phyloP scores from a whole-genome alignment of 2,329 filamentous ascomycete species.

The Neofusicoccum umdonicola region DNA sequence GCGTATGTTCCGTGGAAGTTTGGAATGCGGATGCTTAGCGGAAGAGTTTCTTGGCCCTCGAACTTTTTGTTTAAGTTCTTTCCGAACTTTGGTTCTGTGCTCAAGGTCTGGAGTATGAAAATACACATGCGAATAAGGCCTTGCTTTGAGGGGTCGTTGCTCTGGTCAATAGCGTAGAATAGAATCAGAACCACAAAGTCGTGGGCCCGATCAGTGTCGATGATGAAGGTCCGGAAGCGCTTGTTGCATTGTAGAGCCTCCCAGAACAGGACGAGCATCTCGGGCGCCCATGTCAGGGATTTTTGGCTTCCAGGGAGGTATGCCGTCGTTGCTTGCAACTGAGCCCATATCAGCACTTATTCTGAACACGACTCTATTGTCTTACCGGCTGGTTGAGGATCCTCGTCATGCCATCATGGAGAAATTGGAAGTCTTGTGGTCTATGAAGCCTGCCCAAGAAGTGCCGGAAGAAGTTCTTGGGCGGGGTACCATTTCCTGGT shows the following conservation, averaged over 20 bases:
- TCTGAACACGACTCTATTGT: neutral
- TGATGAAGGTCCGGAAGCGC: constrained; percentile 91
- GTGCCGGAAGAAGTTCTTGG: constrained; percentile 91
- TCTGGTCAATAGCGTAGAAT: constrained; percentile 90
- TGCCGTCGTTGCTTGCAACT: constrained; percentile 80
- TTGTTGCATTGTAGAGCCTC: constrained; percentile 97
- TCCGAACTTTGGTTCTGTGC: constrained; percentile 87
- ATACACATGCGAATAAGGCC: constrained; percentile 94
- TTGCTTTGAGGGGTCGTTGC: constrained; percentile 80
- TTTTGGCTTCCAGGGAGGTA: constrained; percentile 85
- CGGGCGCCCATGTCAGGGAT: constrained; percentile 80
- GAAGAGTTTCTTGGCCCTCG: constrained; percentile 82
- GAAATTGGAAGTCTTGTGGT: constrained; percentile 95
- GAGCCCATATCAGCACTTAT: neutral
- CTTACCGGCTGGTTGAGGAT: constrained; percentile 80
- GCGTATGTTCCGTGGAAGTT: constrained; percentile 89
- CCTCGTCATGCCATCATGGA: constrained; percentile 89
- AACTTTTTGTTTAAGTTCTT: constrained; percentile 86
- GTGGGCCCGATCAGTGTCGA: constrained; percentile 88
- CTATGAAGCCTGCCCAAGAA: constrained; percentile 87
- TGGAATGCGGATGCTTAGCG: constrained; percentile 73
- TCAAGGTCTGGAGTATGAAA: constrained; percentile 93
- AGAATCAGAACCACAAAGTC: constrained; percentile 89
- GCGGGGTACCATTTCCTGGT: constrained; percentile 58
- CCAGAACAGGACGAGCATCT: constrained; percentile 98